These are phyloP conservation scores for Quercus variabilis DNA, from an alignment of 306 rosid genomes.

Conservation along the genomic window DNA sequence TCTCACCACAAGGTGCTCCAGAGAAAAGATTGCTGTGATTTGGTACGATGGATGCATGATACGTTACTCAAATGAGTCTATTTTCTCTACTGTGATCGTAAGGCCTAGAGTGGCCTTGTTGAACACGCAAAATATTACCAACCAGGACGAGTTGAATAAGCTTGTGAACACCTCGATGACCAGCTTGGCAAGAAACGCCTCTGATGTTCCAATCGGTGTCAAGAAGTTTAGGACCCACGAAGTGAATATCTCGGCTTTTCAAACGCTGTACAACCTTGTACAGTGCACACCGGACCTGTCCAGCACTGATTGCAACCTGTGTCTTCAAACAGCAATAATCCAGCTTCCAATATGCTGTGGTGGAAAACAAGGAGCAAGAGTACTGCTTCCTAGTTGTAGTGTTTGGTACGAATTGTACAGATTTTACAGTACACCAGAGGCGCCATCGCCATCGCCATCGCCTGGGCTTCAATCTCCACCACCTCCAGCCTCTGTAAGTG, in stretches of 20 bases:
- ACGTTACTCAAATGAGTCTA: conserved; percentile 18
- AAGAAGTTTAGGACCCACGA: background rate
- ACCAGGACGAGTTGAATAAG: background rate
- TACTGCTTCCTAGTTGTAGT: background rate
- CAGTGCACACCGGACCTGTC: conserved; percentile 34
- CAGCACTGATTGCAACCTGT: background rate
- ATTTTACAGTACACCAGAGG: background rate
- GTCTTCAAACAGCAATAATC: background rate
- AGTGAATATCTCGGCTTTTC: background rate
- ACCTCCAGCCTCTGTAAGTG: background rate
- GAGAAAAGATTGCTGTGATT: background rate
- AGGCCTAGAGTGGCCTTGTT: fast-evolving
- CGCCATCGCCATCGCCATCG: no score
- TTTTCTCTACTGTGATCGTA: background rate
- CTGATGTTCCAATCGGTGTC: background rate
- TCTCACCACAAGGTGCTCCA: background rate
- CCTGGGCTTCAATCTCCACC: background rate
- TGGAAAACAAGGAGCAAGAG: no score
- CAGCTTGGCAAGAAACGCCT: background rate
- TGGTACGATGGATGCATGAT: conserved; percentile 33
- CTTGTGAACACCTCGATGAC: background rate
- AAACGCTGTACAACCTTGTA: conserved; percentile 6
- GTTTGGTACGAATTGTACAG: background rate
- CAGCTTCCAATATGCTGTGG: background rate
- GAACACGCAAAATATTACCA: background rate